These are phyloP conservation scores for Ophiostoma angusticollis DNA, from an alignment of 2,329 filamentous ascomycete genomes.

Conservation along the genomic window DNA sequence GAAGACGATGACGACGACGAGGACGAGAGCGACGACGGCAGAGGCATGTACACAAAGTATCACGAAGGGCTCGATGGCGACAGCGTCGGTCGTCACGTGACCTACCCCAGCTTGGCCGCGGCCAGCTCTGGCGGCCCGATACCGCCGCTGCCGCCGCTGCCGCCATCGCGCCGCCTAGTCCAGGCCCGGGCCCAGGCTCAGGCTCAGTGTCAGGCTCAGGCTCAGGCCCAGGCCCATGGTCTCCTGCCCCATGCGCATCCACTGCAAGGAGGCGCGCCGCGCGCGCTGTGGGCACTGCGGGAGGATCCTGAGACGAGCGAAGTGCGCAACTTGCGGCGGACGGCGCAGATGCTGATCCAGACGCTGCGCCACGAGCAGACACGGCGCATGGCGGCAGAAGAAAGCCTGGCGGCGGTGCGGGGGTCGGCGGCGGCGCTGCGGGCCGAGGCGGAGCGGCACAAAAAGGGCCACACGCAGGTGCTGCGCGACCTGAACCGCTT, in stretches of 20 bases:
- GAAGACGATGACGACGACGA: not conserved
- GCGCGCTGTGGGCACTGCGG: not conserved
- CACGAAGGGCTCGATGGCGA: too few relatives aligned
- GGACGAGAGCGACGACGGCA: not conserved
- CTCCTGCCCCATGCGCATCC: too few relatives aligned
- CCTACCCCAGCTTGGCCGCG: too few relatives aligned
- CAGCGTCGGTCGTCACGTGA: too few relatives aligned
- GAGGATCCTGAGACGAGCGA: conserved; percentile 2
- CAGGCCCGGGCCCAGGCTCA: too few relatives aligned
- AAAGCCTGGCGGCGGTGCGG: not conserved
- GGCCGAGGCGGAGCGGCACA: conserved; percentile 6
- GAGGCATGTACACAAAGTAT: too few relatives aligned
- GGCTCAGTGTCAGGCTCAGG: too few relatives aligned
- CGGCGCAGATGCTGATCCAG: not conserved
- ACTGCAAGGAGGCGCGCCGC: too few relatives aligned
- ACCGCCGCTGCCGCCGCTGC: too few relatives aligned
- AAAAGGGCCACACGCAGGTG: conserved; percentile 5
- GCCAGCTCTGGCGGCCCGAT: too few relatives aligned
- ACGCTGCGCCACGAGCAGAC: conserved; percentile 4
- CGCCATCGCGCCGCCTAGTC: too few relatives aligned
- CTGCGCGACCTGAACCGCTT: conserved; percentile 10
- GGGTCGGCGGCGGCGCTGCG: not conserved
- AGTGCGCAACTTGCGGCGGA: conserved; percentile 1
- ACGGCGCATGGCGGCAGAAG: conserved; percentile 2
- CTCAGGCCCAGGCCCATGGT: too few relatives aligned